Conservation (phyloP, 108 stramenopile species). For the Thalassiosira profunda region DNA sequence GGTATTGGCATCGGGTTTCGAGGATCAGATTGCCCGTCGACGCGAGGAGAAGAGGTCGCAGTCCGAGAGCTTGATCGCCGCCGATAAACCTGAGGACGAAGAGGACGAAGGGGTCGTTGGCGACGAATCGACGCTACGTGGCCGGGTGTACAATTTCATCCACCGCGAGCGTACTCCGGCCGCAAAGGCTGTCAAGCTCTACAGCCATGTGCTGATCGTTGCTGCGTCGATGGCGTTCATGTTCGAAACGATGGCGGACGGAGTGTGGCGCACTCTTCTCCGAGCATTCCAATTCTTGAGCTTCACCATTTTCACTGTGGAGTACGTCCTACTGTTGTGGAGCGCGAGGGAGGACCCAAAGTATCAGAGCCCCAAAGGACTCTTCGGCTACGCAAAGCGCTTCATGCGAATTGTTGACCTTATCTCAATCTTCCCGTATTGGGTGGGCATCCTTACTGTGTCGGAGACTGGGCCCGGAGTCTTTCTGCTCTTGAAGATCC, state of each 20-base stretch:
- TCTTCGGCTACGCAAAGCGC: constrained; percentile 40
- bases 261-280: constrained; percentile 37
- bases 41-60: constrained; percentile 17
- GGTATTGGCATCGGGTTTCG: constrained; percentile 91
- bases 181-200: constrained; percentile 52
- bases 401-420: constrained; percentile 85
- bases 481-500: constrained; percentile 75
- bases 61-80: constrained; percentile 16
- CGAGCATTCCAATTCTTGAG: constrained; percentile 68
- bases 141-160: constrained; percentile 68
- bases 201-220: constrained; percentile 64
- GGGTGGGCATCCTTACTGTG: constrained; percentile 47
- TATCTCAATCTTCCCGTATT: constrained; percentile 79
- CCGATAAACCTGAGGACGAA: constrained; percentile 2
- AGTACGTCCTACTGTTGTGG: constrained; percentile 68
- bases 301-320: constrained; percentile 70
- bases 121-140: constrained; percentile 41
- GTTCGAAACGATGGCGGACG: constrained; percentile 56
- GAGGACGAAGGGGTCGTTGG: constrained; percentile 29
- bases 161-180: constrained; percentile 39
- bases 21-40: constrained; percentile 70
- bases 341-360: constrained; percentile 65
- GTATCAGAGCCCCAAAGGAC: constrained; percentile 24
- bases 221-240: constrained; percentile 71
- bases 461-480: constrained; percentile 27